A percentile compares a stretch with the other conserved stretches of the same genome.
These are phyloP conservation scores for Leucosporidium scottii DNA, from an alignment of 768 basidiomycete species.

Conservation along the genomic window DNA sequence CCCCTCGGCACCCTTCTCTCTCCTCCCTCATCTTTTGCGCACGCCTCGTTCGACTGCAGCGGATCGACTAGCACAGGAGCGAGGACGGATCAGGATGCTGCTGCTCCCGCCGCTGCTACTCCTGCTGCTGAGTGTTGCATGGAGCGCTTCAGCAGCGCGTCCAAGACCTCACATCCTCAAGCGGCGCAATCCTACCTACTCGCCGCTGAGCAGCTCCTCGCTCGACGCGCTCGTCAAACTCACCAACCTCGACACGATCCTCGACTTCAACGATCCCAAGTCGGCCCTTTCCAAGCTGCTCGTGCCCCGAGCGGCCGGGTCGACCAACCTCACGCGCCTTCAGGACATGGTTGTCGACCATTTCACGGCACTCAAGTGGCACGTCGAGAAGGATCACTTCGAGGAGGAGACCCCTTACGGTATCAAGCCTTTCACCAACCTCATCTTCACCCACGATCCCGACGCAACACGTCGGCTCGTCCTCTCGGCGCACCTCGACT, in stretches of 20 bases:
- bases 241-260: conserved; percentile 57
- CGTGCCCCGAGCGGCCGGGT: conserved; percentile 72
- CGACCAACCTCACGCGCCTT: conserved; percentile 12
- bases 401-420: conserved; percentile 74
- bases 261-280: conserved; percentile 58
- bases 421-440: conserved; percentile 68
- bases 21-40: no score
- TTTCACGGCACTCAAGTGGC: conserved; percentile 24
- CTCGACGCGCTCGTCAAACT: conserved; percentile 47
- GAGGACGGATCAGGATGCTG: no score
- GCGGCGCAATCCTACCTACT: conserved; percentile 28
- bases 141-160: no score
- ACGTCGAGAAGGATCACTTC: conserved; percentile 74
- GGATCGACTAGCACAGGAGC: no score
- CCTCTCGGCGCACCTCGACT: conserved; percentile 53
- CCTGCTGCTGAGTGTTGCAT: no score
- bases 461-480: conserved; percentile 69
- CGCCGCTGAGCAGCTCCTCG: conserved; percentile 4
- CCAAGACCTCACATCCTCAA: conserved; percentile 14
- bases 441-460: conserved; percentile 94
- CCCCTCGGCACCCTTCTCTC: no score
- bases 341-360: conserved; percentile 20
- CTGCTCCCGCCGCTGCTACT: no score
- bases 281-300: conserved; percentile 77
- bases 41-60: no score